Evolutionary conservation across 2,329 filamentous ascomycete species (phyloP).

Genomic region (Ophiostoma fasciatum): DNA sequence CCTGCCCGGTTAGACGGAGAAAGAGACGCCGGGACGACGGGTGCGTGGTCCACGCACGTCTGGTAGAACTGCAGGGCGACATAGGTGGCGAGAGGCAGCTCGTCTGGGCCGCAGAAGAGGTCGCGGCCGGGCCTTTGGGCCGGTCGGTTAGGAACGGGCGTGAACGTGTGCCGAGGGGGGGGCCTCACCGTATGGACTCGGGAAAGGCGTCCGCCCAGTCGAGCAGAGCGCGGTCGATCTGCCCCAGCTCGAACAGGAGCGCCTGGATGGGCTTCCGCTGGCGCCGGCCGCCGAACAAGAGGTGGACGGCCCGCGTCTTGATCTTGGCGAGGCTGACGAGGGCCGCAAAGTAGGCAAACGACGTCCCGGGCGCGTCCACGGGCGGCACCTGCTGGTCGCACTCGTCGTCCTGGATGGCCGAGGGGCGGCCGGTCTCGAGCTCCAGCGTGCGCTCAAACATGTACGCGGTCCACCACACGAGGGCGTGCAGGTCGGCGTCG

Average conservation of each 20-base stretch:
- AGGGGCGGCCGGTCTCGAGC: constrained; percentile 6
- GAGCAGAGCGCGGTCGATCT: constrained; percentile 5
- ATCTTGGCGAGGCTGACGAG: constrained; percentile 3
- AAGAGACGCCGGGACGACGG: too few relatives aligned
- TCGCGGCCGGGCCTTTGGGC: constrained; percentile 5
- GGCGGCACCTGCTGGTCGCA: neutral
- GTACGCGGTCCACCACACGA: constrained; percentile 7
- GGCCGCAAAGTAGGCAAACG: constrained; percentile 3
- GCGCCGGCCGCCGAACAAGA: constrained; percentile 1
- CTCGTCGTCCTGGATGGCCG: constrained; percentile 6
- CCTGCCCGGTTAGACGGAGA: too few relatives aligned
- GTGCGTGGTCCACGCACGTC: neutral
- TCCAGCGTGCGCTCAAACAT: constrained; percentile 6
- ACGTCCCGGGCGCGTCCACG: neutral
- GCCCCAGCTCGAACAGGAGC: constrained; percentile 6
- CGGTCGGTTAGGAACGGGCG: too few relatives aligned
- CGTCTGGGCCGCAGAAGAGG: constrained; percentile 2
- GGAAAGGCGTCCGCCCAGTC: constrained; percentile 7
- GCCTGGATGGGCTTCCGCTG: constrained; percentile 1
- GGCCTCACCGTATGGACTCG: constrained; percentile 1
- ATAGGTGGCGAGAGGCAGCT: constrained; percentile 6
- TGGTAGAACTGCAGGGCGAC: constrained; percentile 4
- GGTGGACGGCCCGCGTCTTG: constrained; percentile 1
- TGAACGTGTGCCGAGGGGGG: too few relatives aligned
- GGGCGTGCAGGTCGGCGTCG: neutral